Conservation (phyloP, 768 basidiomycete genomes). For the Inosperma sp. region DNA sequence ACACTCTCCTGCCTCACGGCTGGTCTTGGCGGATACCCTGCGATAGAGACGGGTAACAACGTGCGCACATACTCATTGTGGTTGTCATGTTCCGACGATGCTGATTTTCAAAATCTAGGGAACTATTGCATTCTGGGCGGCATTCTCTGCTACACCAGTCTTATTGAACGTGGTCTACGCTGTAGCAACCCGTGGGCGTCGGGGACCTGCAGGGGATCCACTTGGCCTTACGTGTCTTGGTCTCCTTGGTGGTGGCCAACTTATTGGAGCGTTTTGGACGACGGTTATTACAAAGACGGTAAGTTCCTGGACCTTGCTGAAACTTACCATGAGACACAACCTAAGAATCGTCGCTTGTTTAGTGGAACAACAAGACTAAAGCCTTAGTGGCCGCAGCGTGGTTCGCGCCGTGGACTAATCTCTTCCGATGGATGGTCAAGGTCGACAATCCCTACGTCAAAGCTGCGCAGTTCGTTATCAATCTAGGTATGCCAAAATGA, state of each 20-base stretch:
- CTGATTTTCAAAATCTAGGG: background rate
- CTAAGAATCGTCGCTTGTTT: background rate
- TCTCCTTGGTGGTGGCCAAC: background rate
- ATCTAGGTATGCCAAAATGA: background rate
- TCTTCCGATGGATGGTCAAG: conserved; percentile 1
- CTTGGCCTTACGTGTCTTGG: background rate
- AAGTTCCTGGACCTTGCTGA: background rate
- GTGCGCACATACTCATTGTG: background rate
- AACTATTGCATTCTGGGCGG: background rate
- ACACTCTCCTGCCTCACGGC: background rate
- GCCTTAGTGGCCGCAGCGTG: background rate
- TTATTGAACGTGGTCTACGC: background rate
- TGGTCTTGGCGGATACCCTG: background rate
- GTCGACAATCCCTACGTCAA: background rate
- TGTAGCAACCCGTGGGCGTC: background rate
- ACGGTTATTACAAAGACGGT: background rate
- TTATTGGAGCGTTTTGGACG: background rate
- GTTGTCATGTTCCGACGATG: too few relatives aligned
- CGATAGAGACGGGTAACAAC: background rate
- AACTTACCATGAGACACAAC: background rate
- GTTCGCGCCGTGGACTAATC: background rate
- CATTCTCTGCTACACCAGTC: conserved; percentile 1
- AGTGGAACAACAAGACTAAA: background rate
- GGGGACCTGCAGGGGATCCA: background rate
- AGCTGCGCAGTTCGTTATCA: background rate